phyloP scores from a whole-genome alignment of 225 moss, liverwort and hornwort genomes.

The Marchantia polymorpha region DNA sequence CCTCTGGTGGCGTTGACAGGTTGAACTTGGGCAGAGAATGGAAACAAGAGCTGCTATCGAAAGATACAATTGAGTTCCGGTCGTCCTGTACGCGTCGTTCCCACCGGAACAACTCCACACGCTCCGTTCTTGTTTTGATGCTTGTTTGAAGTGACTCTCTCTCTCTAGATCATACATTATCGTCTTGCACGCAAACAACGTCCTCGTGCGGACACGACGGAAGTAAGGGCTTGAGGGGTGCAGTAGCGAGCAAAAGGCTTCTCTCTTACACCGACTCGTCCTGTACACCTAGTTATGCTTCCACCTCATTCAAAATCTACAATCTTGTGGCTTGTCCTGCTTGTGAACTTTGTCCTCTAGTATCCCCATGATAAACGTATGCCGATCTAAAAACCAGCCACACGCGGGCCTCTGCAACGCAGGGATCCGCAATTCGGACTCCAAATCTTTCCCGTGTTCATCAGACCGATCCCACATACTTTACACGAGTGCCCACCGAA shows the following conservation, averaged over 20 bases:
- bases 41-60: background rate
- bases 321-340: background rate
- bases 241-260: background rate
- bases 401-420: background rate
- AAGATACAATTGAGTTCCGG: too few relatives aligned
- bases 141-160: background rate
- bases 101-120: background rate
- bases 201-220: background rate
- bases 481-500: background rate
- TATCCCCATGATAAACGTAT: background rate
- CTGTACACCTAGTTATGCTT: background rate
- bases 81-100: background rate
- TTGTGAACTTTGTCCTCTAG: background rate
- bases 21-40: background rate
- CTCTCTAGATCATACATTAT: background rate
- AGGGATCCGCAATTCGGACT: background rate
- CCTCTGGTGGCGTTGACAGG: background rate
- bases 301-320: background rate
- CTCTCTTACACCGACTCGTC: background rate
- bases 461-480: conserved; percentile 5
- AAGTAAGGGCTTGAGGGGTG: background rate
- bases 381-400: background rate
- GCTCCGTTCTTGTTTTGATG: background rate
- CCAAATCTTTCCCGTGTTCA: background rate
- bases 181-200: background rate